Evolutionary conservation across 306 rosid genomes (phyloP), one percentile per base, ranked within the genome.

Genomic region (Quercus mongolica): DNA sequence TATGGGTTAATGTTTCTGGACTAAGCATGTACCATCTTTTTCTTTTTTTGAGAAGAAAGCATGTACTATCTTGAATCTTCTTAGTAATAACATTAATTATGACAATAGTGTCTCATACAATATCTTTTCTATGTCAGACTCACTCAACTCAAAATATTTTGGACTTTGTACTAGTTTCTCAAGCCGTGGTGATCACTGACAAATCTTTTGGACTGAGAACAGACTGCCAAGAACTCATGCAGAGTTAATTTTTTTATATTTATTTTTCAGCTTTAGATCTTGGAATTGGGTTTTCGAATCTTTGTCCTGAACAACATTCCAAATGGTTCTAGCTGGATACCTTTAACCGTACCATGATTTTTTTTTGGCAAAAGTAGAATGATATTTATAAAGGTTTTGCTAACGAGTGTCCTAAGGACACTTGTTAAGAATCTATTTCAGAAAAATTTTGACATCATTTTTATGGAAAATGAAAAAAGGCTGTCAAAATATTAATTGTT

Each of bases 291-390:
- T 77, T 78, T 81, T 71, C 74, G 79, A 56, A 82, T 79, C 75
- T 88, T 70, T 80, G 80, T 64, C 79, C 79, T 61, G 79, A 80
- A 76, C 89, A 83, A 86, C 84, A 75, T 83, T 87, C 88, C 93
- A 89, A 85, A 82, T 61, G 31, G 28, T 78, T 81, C 15, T 79
- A 87, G 91, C 87, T 89, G 90, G 92, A 67, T 31, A 56, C 54
- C 80, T 71, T 64, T 76, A 78, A 56, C 67, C 67, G 78, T 80
- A 69, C 72, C 56, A 78, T 62, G 78, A 62, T 70, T 64, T 71
- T 49, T 2, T 49, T 49, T 49, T 0, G 17, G 17, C 15, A 10
- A 49, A 49, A 49, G 15, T 49, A 10, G 54, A 49, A 49, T 62
- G 79, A 71, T 64, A 70, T 71, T 0, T 0, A 28, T 28, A 28